Evolutionary conservation across 2,329 filamentous ascomycete genomes (phyloP), one percentile per base, ranked within the genome.

Genomic region (Aspergillus fijiensis): DNA sequence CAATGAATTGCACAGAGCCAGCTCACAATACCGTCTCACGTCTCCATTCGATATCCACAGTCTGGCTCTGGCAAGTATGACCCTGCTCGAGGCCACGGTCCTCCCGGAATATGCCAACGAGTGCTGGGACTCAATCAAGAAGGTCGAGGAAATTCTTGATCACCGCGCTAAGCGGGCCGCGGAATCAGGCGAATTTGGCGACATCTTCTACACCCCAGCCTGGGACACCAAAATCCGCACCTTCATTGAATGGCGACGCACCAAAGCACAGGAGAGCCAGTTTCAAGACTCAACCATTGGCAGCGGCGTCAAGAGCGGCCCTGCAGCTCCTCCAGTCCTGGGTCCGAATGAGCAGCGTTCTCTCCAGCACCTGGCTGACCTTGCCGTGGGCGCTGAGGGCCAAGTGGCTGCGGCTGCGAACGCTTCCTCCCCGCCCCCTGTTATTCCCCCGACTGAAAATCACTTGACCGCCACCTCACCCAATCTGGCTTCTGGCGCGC

Each of bases 101-200:
- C 67, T 79, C 35, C 75, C 76, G 5, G 75, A 76, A 49, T 65
- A 74, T 50, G 62, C 72, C 2, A 70, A 66, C 50, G 72, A 78
- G 55, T 78, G 76, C 62, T 79, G 76, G 75, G 68, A 71, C 5
- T 60, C 70, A 0, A 71, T 88, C n/a, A 75, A 79, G 29, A 81
- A 80, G 55, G 82, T 84, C 4, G 81, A 84, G 55, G 74, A 77
- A 11, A 75, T 83, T 3, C 75, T 84, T 49, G 77, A 80, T 45
- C 72, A 76, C 9, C 79, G 82, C 23, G 77, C 72, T 23, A 75
- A 74, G 63, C 65, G 66, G 31, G 59, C 67, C 10, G 42, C 65
- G 11, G 65, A 70, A 27, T 65, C 65, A 1, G 60, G 67, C 9
- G 76, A 79, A 54, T 78, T 78, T 31, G 70, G 70, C 2, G 71